A percentile compares a stretch with the other conserved stretches of the same genome.
phyloP scores from a whole-genome alignment of 192 early-diverging fungal species.

The Gonapodya prolifera region DNA sequence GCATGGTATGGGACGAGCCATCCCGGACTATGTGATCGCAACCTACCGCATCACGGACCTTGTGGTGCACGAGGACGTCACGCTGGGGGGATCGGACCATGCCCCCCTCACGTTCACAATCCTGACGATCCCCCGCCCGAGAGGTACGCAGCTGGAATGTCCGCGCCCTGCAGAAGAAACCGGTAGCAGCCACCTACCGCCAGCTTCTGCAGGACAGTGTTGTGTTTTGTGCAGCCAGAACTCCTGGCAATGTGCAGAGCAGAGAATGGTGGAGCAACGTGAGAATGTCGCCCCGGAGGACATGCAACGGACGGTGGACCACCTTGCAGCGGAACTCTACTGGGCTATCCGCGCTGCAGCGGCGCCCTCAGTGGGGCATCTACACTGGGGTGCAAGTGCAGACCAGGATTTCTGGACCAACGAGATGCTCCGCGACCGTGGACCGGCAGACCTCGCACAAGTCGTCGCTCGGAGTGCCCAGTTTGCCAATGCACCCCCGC shows the following conservation, averaged over 20 bases:
- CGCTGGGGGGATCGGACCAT: not conserved
- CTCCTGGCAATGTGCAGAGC: too few relatives aligned
- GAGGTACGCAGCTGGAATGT: not conserved
- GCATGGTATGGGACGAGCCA: not conserved
- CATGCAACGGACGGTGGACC: not conserved
- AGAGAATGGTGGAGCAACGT: not conserved
- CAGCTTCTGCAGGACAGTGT: not conserved
- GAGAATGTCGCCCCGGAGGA: not conserved
- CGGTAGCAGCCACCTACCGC: not conserved
- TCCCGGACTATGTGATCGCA: not conserved
- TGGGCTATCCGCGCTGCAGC: not conserved
- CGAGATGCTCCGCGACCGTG: not conserved
- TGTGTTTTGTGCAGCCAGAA: too few relatives aligned
- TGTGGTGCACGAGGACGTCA: not conserved
- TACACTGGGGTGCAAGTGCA: not conserved
- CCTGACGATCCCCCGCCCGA: not conserved
- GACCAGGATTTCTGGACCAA: not conserved
- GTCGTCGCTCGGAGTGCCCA: too few relatives aligned
- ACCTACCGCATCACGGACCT: not conserved
- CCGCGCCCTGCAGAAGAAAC: not conserved
- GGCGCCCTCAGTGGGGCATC: not conserved
- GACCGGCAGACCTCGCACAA: not conserved
- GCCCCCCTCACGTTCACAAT: not conserved
- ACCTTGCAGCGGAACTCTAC: not conserved
- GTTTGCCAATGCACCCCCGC: too few relatives aligned